These are phyloP conservation scores for Thraustotheca clavata DNA, from an alignment of 352 stramenopile genomes.

Conservation along the genomic window DNA sequence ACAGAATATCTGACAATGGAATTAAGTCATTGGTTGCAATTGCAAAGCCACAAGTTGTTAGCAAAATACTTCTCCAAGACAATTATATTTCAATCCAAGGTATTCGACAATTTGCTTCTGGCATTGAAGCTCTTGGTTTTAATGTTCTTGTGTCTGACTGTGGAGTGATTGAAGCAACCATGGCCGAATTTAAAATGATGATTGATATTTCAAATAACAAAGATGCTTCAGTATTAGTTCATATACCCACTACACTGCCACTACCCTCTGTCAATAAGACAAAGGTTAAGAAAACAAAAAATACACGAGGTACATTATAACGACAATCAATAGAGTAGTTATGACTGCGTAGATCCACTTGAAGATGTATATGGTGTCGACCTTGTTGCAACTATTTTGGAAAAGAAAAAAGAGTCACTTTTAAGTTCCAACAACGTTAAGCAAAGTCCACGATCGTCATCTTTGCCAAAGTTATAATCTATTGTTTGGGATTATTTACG, in stretches of 20 bases:
- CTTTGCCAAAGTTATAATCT: constrained; percentile 8
- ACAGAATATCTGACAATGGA: constrained; percentile 47
- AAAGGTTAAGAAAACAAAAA: constrained; percentile 5
- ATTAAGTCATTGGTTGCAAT: constrained; percentile 29
- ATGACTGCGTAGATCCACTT: constrained; percentile 28
- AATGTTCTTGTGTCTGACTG: constrained; percentile 38
- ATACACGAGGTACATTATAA: constrained; percentile 23
- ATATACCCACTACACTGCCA: constrained; percentile 3
- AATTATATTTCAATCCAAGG: constrained; percentile 66
- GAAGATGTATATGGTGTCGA: constrained; percentile 59
- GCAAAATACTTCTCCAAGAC: constrained; percentile 51
- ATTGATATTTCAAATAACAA: constrained; percentile 36
- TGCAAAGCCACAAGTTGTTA: constrained; percentile 26
- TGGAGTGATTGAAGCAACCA: constrained; percentile 24
- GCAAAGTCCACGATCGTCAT: not conserved
- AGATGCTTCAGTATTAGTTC: not conserved
- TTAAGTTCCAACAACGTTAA: not conserved
- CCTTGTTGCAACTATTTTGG: constrained; percentile 35
- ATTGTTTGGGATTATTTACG: not conserved
- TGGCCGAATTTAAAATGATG: constrained; percentile 19
- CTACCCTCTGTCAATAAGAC: constrained; percentile 8
- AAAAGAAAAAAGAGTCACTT: not conserved
- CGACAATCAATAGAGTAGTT: not conserved
- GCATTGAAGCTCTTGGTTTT: constrained; percentile 32
- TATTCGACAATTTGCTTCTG: constrained; percentile 40